phyloP scores from a whole-genome alignment of 495 filamentous ascomycete genomes.

The Letharia lupina region DNA sequence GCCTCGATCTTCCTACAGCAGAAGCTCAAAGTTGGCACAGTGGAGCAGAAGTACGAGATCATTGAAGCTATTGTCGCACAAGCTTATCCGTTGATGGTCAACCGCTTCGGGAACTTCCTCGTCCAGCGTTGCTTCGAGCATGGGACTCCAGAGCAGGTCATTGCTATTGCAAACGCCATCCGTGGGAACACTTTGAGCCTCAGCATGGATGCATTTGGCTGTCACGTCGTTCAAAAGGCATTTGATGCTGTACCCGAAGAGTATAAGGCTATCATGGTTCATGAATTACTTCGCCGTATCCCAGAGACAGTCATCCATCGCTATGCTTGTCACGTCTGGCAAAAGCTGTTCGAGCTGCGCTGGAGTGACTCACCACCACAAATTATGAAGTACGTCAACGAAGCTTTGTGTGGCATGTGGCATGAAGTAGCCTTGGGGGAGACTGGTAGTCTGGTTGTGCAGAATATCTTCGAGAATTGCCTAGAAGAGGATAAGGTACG shows the following conservation, averaged over 20 bases:
- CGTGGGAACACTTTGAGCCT: slow-evolving; percentile 88
- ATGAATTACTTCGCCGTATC: slow-evolving; percentile 88
- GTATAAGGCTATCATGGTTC: slow-evolving; percentile 96
- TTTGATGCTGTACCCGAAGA: slow-evolving; percentile 96
- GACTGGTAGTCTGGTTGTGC: slow-evolving; percentile 93
- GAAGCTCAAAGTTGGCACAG: slow-evolving; percentile 93
- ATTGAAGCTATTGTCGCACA: slow-evolving; percentile 93
- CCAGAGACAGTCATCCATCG: slow-evolving; percentile 97
- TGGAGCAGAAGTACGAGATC: slow-evolving; percentile 94
- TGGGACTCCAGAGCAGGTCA: slow-evolving; percentile 87
- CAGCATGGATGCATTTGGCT: slow-evolving; percentile 97
- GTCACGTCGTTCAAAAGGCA: slow-evolving; percentile 96
- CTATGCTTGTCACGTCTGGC: slow-evolving; percentile 98
- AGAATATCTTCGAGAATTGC: slow-evolving; percentile 99
- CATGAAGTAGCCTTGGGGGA: slow-evolving; percentile 95
- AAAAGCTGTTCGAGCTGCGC: slow-evolving; percentile 97
- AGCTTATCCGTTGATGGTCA: slow-evolving; percentile 94
- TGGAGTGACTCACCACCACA: slow-evolving; percentile 93
- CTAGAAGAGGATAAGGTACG: slow-evolving; percentile 95
- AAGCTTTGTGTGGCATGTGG: slow-evolving; percentile 94
- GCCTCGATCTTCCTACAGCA: slow-evolving; percentile 98
- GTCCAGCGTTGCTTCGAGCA: slow-evolving; percentile 99
- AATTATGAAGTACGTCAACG: slow-evolving; percentile 98
- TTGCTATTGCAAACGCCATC: slow-evolving; percentile 91
- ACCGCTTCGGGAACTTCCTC: slow-evolving; percentile 92